Evolutionary conservation across 805 yeast species (phyloP), one percentile per base, ranked within the genome.

Genomic region (Yarrowia hollandica): DNA sequence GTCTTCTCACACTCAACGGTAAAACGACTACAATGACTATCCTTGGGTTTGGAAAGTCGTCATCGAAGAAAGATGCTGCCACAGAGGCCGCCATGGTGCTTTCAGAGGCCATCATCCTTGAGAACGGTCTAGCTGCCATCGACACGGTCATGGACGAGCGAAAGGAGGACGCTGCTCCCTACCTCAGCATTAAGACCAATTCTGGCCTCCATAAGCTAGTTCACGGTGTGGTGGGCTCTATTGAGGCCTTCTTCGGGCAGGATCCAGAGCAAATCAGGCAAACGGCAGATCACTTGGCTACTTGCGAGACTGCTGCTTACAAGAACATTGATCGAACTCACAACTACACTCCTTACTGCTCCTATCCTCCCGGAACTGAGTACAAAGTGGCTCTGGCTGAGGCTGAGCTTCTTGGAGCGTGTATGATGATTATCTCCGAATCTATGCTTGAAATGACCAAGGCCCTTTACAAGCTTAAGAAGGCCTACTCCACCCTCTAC

Each of bases 311-410:
- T 4, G 31, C 44, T 10, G 58, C 58, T n/a, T 35, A 52, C 44
- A 35, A 37, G 23, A 37, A 37, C 58, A 35, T 35, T 14, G 58
- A 52, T 23, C 31, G 58, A 37, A 52, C 44, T 4, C 33, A 26
- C 18, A 35, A 35, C 42, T 52, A 52, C 44, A 52, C 42, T 8
- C 58, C 42, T 16, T 52, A 52, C 58, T 35, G 58, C 44, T 35
- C 42, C 3, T 91, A 88, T 71, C 96, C 96, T 0, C 96, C 97
- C 0, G 98, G 98, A 0, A 88, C 97, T 0, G 97, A 91, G 71
- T 94, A 85, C 72, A 91, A 92, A 19, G 90, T 92, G 28, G 90
- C 96, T 0, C 82, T 85, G 67, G 95, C 97, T 0, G 98, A 92
- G 70, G 81, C 94, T 28, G 87, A 90, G 55, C 74, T 92, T 44